Evolutionary conservation across 1,284 basidiomycete species (phyloP), one percentile per base, ranked within the genome.

Genomic region (Boletus smithii): DNA sequence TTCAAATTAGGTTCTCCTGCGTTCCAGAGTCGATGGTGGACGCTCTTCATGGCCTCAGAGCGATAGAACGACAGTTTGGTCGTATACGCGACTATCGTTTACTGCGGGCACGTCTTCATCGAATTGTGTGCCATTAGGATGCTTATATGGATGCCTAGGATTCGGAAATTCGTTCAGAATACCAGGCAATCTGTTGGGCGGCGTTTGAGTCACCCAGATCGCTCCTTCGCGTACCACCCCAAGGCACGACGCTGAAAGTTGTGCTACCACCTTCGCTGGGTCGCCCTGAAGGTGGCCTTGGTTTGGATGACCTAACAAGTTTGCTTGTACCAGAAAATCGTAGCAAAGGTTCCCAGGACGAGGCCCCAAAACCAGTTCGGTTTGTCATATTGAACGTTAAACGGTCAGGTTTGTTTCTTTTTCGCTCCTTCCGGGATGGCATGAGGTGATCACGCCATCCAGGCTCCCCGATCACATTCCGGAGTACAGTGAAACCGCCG

Each of bases 11-110:
- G 16, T 66, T 63, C 37, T 56, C 61, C 3, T 24, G 20, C 17
- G 59, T 66, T 1, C 62, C 63, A 18, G 57, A 53, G 26, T 66
- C 65, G 8, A 60, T 78, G 54, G 63, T 69, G 3, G 76, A 84
- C 27, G 75, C 73, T 8, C 67, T 75, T 14, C 67, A 75, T 35
- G 68, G 81, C 44, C 56, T 82, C 48, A 74, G 75, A 33, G 74
- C 70, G 3, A 50, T 85, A 18, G 82, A 85, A 65, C 70, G 70
- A 18, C 74, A 73, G 48, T 84, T 77, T 59, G 82, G 82, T 13
- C 66, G 67, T 10, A 61, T 83, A 30, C 64, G 69, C 26, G 74
- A 80, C 48, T 79, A 72, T 48, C 64, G 66, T 31, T 64, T 81
- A 33, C 44, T 59, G 23, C 69, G 74, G 59, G 82, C 83, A 57